Evolutionary conservation across 257 asterid species (phyloP), one percentile per base, ranked within the genome.

Genomic region (Solanum chaucha): DNA sequence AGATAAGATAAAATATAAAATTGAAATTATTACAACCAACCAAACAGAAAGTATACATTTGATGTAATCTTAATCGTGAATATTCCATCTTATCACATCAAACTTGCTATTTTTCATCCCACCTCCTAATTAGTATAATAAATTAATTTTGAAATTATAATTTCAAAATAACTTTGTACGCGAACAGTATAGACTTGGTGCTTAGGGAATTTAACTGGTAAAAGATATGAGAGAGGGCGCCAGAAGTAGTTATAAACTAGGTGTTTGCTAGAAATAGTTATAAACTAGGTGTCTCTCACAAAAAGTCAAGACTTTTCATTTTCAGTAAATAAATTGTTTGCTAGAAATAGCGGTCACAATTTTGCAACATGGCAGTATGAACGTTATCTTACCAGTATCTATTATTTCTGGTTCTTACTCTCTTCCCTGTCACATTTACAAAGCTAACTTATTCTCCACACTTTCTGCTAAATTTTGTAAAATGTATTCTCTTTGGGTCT

Each of bases 341-440:
- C 84, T 36, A 67, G 30, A 90, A 90, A 67, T 67, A 64, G 87
- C 86, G 94, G 91, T 90, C 91, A 90, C 89, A 87, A 82, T 87
- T 83, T 38, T 30, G 88, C 89, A 84, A 85, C 88, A 86, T 88
- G 90, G 88, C 90, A 77, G 67, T 30, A 8, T 91, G 94, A 88
- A 94, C 96, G 86, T 89, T 90, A 92, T 93, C 93, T 83, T 59
- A 77, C 92, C 87, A 82, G 90, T 89, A 94, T 92, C 98, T 89
- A 65, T 35, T 88, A 86, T 89, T 82, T 90, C 92, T 91, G 90
- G 90, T 86, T 88, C 90, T 48, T 41, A 81, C 8, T 67, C 46
- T 15, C 81, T 64, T 28, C 85, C 55, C 65, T 81, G 85, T 81
- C 78, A 12, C 65, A 40, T 30, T 74, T 68, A 51, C 85, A 75